A percentile compares a stretch with the other conserved stretches of the same genome.
These are phyloP conservation scores for Silene latifolia DNA, from an alignment of 148 eudicot genomes.

Conservation along the genomic window DNA sequence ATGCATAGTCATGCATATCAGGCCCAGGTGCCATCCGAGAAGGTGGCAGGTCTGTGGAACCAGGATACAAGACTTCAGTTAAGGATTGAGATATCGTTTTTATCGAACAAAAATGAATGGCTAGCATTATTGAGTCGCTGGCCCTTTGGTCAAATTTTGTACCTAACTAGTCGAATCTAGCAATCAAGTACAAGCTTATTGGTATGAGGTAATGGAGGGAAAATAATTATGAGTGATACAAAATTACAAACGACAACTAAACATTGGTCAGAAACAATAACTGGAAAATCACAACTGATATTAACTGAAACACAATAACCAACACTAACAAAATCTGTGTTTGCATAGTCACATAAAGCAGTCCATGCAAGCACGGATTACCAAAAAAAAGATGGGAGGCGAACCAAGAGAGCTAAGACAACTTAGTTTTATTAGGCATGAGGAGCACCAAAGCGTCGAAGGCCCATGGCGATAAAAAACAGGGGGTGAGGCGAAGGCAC, in stretches of 20 bases:
- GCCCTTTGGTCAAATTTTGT: neutral
- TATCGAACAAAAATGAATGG: slow-evolving; percentile 1
- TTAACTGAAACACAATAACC: neutral
- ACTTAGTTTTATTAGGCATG: too few species aligned
- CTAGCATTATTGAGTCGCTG: slow-evolving; percentile 1
- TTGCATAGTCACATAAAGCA: too few species aligned
- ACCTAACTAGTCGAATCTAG: neutral
- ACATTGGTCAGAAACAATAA: neutral
- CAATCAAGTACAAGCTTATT: neutral
- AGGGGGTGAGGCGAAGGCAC: too few species aligned
- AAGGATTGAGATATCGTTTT: neutral
- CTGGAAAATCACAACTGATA: neutral
- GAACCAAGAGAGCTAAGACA: too few species aligned
- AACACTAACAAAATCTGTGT: neutral
- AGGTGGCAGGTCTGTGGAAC: slow-evolving; percentile 43
- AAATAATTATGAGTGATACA: neutral
- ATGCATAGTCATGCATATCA: slow-evolving; percentile 39
- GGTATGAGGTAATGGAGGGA: neutral
- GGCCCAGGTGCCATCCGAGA: slow-evolving; percentile 33
- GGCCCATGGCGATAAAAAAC: too few species aligned
- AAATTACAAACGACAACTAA: neutral
- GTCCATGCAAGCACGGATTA: too few species aligned
- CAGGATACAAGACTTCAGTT: slow-evolving; percentile 19
- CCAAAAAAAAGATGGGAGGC: too few species aligned
- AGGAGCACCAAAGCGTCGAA: too few species aligned